phyloP scores from a whole-genome alignment of 176 grass and related monocot species.

The Oryza glaberrima region DNA sequence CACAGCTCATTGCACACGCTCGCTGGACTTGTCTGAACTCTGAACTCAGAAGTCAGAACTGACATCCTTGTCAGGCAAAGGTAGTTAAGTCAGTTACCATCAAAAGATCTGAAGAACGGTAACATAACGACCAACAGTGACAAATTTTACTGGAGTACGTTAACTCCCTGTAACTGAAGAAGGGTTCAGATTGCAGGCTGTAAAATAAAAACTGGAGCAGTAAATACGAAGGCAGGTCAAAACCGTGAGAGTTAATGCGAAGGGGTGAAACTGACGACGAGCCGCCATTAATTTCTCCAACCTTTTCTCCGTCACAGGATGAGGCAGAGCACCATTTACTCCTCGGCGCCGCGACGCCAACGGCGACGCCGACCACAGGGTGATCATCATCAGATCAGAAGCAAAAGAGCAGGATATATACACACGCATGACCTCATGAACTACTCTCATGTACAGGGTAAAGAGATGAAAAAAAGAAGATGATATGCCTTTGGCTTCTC shows the following conservation, averaged over 20 bases:
- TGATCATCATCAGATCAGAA: too few species aligned
- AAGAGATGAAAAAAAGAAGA: neutral
- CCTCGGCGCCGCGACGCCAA: neutral
- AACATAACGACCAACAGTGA: neutral
- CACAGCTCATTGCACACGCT: neutral
- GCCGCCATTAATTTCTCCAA: conserved; percentile 33
- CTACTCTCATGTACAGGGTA: neutral
- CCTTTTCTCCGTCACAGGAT: conserved; percentile 46
- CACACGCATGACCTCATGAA: conserved; percentile 16
- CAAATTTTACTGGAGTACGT: neutral
- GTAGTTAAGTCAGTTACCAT: neutral
- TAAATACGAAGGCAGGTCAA: neutral
- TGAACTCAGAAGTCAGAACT: neutral
- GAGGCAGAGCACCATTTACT: conserved; percentile 46
- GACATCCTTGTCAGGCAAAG: conserved; percentile 7
- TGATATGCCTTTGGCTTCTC: neutral
- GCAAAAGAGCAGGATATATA: neutral
- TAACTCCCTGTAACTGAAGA: neutral
- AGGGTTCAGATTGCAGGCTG: neutral
- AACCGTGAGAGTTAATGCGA: conserved; percentile 33
- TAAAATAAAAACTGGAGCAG: neutral
- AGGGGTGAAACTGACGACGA: conserved; percentile 17
- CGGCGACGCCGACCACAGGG: conserved; percentile 33
- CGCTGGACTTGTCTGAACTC: neutral
- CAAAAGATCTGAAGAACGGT: neutral